Conservation (phyloP, 805 yeast genomes). For the Yarrowia keelungensis region DNA sequence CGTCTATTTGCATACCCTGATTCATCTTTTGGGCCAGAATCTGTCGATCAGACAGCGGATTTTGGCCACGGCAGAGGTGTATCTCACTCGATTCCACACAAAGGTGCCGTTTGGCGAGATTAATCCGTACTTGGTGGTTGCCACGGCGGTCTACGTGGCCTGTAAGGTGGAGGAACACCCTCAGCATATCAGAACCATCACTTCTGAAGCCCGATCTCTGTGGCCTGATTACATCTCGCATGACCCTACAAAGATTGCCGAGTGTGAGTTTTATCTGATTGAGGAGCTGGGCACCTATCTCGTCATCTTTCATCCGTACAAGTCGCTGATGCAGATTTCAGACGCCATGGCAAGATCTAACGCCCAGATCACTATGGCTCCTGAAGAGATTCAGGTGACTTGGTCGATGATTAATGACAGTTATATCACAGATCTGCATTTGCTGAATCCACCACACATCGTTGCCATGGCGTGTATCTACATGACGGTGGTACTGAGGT, state of each 20-base stretch:
- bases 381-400: slow-evolving; percentile 73
- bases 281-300: slow-evolving; percentile 70
- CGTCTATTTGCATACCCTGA: slow-evolving; percentile 73
- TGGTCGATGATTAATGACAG: slow-evolving; percentile 93
- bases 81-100: slow-evolving; percentile 76
- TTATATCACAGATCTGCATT: slow-evolving; percentile 83
- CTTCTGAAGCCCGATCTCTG: slow-evolving; percentile 81
- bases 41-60: slow-evolving; percentile 82
- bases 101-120: slow-evolving; percentile 78
- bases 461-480: slow-evolving; percentile 84
- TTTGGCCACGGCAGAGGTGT: slow-evolving; percentile 87
- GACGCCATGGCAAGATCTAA: slow-evolving; percentile 62
- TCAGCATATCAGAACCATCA: slow-evolving; percentile 83
- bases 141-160: slow-evolving; percentile 87
- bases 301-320: slow-evolving; percentile 54
- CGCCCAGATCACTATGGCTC: slow-evolving; percentile 53
- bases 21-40: slow-evolving; percentile 79
- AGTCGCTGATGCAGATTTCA: slow-evolving; percentile 48
- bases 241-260: slow-evolving; percentile 90
- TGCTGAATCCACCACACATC: slow-evolving; percentile 87
- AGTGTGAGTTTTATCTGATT: slow-evolving; percentile 90
- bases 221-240: slow-evolving; percentile 97
- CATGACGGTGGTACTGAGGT: slow-evolving; percentile 66
- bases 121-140: slow-evolving; percentile 77
- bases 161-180: slow-evolving; percentile 97